Evolutionary conservation across 805 yeast species (phyloP), one percentile per base, ranked within the genome.

Genomic region (Wickerhamomyces silvicola): DNA sequence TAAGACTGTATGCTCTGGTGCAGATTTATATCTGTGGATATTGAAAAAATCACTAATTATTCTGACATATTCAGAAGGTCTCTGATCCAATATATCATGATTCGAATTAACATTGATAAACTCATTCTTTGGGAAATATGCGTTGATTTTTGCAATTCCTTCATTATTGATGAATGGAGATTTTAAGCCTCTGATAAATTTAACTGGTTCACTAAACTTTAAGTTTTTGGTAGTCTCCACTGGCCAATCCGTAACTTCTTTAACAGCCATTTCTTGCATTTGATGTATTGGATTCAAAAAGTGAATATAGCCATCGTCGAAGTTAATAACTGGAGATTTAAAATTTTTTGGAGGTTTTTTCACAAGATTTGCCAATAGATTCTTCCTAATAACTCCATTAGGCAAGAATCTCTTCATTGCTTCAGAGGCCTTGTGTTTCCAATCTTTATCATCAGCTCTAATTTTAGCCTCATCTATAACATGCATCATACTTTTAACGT

Each of bases 371-470:
- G 62, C 53, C 30, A 59, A 44, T 28, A 70, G 44, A 33, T 68
- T 68, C 31, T 54, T 40, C 33, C 70, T 51, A 14, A 45, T 40
- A 12, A 48, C 41, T 13, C 43, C 52, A 69, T 90, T 92, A 43
- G 98, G 98, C 66, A 90, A 82, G 63, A 87, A 92, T 68, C 85
- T 88, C 59, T 87, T 88, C 56, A 85, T 79, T 60, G 90, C 74
- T 57, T 84, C 83, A 37, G 90, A 80, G 35, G 95, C 95, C 68
- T 90, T 90, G 48, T 88, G 86, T 30, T 95, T 94, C 59, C 58
- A 49, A 22, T 46, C 49, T 32, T 52, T 50, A 33, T 54, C 56
- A 12, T 34, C 38, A 11, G 52, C 43, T 18, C 31, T 37, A 21
- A 56, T 51, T 14, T 40, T 42, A 7, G 46, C 44, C 45, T 85